Evolutionary conservation across 116 monocot genomes (phyloP).

Genomic region (Papilionanthe hybrid): DNA sequence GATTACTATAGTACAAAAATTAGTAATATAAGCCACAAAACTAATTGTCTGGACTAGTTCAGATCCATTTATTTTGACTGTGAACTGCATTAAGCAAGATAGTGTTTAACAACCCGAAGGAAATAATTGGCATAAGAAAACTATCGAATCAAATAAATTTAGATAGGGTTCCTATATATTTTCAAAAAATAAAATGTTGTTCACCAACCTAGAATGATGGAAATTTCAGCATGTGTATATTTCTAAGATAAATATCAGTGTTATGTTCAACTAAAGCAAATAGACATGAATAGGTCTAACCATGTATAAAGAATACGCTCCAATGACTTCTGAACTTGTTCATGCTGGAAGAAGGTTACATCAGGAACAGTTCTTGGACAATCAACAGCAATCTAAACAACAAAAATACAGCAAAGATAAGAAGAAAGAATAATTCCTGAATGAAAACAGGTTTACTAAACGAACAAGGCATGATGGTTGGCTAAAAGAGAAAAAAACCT

Average conservation of each 20-base stretch:
- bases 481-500: conserved; percentile 40
- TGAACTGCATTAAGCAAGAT: neutral
- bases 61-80: neutral
- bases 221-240: too few species aligned
- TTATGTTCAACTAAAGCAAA: conserved; percentile 8
- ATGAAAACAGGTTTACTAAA: neutral
- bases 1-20: neutral
- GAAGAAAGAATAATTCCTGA: conserved; percentile 2
- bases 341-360: conserved; percentile 92
- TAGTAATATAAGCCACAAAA: neutral
- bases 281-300: conserved; percentile 32
- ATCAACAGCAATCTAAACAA: conserved; percentile 80
- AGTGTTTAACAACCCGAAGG: neutral
- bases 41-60: neutral
- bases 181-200: too few species aligned
- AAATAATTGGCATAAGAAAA: neutral
- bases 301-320: conserved; percentile 97
- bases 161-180: neutral
- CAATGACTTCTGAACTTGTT: conserved; percentile 87
- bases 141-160: neutral
- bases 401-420: conserved; percentile 1
- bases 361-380: conserved; percentile 99
- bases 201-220: too few species aligned
- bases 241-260: neutral
- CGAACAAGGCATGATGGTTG: neutral